These are phyloP conservation scores for Fusarium falciforme DNA, from an alignment of 2,329 filamentous ascomycete species.

Conservation along the genomic window DNA sequence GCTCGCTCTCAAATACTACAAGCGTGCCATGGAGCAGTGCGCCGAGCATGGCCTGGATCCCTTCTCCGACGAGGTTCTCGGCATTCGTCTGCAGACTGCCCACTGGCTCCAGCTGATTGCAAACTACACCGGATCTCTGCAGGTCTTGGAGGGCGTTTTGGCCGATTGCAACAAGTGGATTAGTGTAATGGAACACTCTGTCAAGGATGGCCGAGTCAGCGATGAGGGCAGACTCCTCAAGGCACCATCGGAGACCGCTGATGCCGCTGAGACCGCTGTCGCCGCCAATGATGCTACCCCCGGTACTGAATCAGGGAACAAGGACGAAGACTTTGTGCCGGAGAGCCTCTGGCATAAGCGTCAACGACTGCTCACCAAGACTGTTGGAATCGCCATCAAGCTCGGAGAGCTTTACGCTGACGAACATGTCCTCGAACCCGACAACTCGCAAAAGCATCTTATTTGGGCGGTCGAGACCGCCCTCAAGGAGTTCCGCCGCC, in stretches of 20 bases:
- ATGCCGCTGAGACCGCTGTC: neutral
- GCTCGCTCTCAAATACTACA: slow-evolving; percentile 85
- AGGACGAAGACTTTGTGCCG: slow-evolving; percentile 41
- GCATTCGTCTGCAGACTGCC: slow-evolving; percentile 85
- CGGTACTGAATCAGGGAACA: slow-evolving; percentile 33
- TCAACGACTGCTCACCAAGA: slow-evolving; percentile 77
- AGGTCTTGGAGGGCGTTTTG: slow-evolving; percentile 82
- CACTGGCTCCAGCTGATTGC: slow-evolving; percentile 82
- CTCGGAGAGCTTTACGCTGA: slow-evolving; percentile 85
- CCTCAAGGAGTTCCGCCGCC: slow-evolving; percentile 77
- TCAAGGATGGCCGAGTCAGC: slow-evolving; percentile 59
- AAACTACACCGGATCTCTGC: slow-evolving; percentile 75
- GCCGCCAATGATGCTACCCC: slow-evolving; percentile 4
- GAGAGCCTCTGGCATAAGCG: slow-evolving; percentile 69
- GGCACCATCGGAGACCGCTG: slow-evolving; percentile 20
- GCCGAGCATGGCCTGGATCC: slow-evolving; percentile 82
- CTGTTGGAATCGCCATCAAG: slow-evolving; percentile 82
- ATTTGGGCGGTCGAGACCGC: slow-evolving; percentile 85
- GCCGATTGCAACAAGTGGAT: slow-evolving; percentile 75
- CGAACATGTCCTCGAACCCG: slow-evolving; percentile 78
- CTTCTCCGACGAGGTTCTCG: slow-evolving; percentile 90
- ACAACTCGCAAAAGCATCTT: slow-evolving; percentile 78
- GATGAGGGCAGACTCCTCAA: slow-evolving; percentile 50
- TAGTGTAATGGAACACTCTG: slow-evolving; percentile 62
- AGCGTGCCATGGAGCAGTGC: slow-evolving; percentile 79